Conservation (phyloP, 306 rosid species). For the Begonia loranthoides region DNA sequence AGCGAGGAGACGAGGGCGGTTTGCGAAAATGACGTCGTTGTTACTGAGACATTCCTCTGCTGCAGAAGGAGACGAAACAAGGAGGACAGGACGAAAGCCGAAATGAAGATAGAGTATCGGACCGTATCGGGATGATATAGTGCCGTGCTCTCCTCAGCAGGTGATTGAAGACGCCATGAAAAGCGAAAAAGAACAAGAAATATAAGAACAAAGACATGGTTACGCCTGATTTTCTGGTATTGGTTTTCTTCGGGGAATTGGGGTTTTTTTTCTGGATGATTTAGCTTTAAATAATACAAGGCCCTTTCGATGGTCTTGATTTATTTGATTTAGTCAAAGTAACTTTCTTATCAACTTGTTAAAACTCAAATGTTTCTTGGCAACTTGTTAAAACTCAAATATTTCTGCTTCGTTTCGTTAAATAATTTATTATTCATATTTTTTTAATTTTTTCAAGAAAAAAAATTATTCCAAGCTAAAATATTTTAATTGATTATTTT, state of each 20-base stretch:
- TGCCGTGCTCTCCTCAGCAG: slow-evolving; percentile 1
- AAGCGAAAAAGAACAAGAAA: neutral
- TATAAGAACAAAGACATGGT: neutral
- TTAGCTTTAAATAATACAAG: too few relatives aligned
- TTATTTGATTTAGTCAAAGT: too few relatives aligned
- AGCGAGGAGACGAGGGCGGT: slow-evolving; percentile 21
- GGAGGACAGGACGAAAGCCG: slow-evolving; percentile 22
- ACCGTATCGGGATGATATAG: slow-evolving; percentile 15
- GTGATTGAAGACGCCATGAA: slow-evolving; percentile 4
- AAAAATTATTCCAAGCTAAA: too few relatives aligned
- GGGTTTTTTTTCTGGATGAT: neutral
- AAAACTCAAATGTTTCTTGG: too few relatives aligned
- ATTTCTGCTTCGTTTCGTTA: too few relatives aligned
- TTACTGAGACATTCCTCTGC: slow-evolving; percentile 24
- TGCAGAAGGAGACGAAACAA: slow-evolving; percentile 27
- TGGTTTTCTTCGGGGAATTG: neutral
- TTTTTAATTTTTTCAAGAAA: too few relatives aligned
- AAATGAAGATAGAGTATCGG: slow-evolving; percentile 16
- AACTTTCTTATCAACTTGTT: too few relatives aligned
- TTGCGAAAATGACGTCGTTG: slow-evolving; percentile 23
- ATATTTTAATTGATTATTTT: too few relatives aligned
- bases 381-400: too few relatives aligned
- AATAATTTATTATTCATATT: too few relatives aligned
- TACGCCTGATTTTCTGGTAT: too few relatives aligned
- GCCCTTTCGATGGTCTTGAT: too few relatives aligned